A percentile compares a stretch with the other conserved stretches of the same genome.
Conservation (phyloP, 2,329 filamentous ascomycete species). For the Pezicula neosporulosa region DNA sequence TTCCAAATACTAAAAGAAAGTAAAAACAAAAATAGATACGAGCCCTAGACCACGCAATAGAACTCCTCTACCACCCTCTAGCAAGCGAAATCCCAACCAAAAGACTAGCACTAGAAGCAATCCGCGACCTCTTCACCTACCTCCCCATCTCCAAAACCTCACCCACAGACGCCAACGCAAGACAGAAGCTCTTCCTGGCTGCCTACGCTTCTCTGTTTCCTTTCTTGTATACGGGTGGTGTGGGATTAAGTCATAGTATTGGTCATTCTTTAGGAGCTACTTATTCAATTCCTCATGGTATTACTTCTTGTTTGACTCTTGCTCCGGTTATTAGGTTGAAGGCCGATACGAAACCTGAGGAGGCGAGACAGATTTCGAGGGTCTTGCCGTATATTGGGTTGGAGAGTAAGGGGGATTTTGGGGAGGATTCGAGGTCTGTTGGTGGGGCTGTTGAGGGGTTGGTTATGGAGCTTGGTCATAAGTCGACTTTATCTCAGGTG, state of each 20-base stretch:
- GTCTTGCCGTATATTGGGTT: constrained; percentile 40
- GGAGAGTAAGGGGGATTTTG: constrained; percentile 31
- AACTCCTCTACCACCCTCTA: constrained; percentile 48
- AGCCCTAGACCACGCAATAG: constrained; percentile 52
- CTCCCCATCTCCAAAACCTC: constrained; percentile 43
- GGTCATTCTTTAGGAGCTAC: constrained; percentile 51
- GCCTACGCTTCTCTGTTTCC: constrained; percentile 48
- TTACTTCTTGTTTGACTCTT: constrained; percentile 51
- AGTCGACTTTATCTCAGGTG: constrained; percentile 42
- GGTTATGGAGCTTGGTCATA: constrained; percentile 38
- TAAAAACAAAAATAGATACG: constrained; percentile 30
- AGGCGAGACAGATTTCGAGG: constrained; percentile 40
- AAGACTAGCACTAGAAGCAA: constrained; percentile 40
- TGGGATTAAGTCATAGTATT: constrained; percentile 43
- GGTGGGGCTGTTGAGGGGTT: constrained; percentile 39
- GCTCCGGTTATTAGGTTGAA: constrained; percentile 52
- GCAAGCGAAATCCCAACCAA: constrained; percentile 46
- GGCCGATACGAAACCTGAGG: constrained; percentile 35
- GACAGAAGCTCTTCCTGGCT: constrained; percentile 49
- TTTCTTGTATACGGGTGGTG: constrained; percentile 43
- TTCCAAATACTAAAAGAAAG: background rate
- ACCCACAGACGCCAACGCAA: constrained; percentile 40
- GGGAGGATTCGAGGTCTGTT: constrained; percentile 39
- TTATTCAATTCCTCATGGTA: constrained; percentile 52
- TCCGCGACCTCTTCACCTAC: constrained; percentile 41